Percentiles rank a stretch among this genome's conserved stretches.
phyloP scores from a whole-genome alignment of 257 asterid genomes.

The Capsicum rhomboideum region DNA sequence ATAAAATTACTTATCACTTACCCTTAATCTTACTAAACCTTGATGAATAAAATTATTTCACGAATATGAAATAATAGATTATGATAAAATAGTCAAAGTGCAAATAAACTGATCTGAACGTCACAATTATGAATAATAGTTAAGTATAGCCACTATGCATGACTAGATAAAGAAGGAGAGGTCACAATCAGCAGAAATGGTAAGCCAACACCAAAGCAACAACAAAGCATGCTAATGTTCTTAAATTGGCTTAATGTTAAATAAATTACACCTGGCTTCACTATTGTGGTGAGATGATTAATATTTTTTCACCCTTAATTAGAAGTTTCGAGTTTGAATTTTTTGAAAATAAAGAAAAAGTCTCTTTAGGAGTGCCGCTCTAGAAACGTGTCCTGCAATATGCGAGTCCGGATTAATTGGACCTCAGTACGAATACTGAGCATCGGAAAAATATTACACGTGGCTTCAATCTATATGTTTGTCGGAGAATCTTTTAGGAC shows the following conservation, averaged over 20 bases:
- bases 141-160: not conserved
- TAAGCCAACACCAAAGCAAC: not conserved
- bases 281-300: too few species aligned
- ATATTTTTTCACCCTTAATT: too few species aligned
- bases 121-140: not conserved
- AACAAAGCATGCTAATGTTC: not conserved
- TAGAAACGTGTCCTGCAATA: too few species aligned
- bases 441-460: conserved; percentile 12
- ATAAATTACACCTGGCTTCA: conserved; percentile 19
- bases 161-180: not conserved
- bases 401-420: too few species aligned
- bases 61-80: not conserved
- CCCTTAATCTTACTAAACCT: not conserved
- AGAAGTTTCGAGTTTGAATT: too few species aligned
- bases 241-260: not conserved
- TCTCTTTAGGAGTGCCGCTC: too few species aligned
- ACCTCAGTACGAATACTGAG: too few species aligned
- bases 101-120: not conserved
- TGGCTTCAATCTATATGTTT: conserved; percentile 8
- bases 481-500: conserved; percentile 29
- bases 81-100: not conserved
- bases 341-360: too few species aligned
- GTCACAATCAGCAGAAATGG: not conserved
- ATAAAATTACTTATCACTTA: not conserved
- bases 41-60: not conserved